Base-by-base conservation (phyloP, 768 basidiomycete genomes). In the Phanerochaete carnosa region DNA sequence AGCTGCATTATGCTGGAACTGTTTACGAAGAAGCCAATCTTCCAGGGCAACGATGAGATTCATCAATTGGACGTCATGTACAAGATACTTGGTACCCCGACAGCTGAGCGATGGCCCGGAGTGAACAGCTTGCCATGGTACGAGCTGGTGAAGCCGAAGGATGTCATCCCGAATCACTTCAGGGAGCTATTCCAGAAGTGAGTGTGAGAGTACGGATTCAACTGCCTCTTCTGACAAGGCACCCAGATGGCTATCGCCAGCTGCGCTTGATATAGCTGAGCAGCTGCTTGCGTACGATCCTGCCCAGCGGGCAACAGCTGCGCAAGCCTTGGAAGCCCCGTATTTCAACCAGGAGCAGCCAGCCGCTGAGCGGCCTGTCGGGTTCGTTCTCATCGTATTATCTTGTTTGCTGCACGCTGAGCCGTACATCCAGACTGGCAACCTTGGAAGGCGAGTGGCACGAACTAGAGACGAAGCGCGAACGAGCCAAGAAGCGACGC, bases 1-100 rank as follows among this genome's bases (percentile, higher is more conserved):
- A 98, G 95, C 46, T 98, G 97, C 73, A 99, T 99, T 67, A 98
- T 98, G 90, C 85, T 99, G 47, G 97, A 99, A 73, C 80, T 99
- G 13, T 98, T 92, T 74, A 91, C 90, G 16, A 94, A 93, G 73
- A 95, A 92, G 68, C 95, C 96, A 0, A 82, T 97, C n/a, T 99
- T 99, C 72, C 97, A 98, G 70, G 97, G 97, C 7, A 91, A 89
- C 67, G 97, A 99, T 65, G 97, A 99, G 76, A 95, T 99, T 45
- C 89, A 95, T 66, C 97, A 99, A 71, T 83, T 99, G 8, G 94
- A 98, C 60, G 90, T 90, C 32, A 89, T 99, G 61, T 97, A 94
- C 77, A 87, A 84, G 66, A 82, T 95, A 43, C 82, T 97, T 70
- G 97, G 97, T 22, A 95, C 95, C 1, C 96, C 97, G 0, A 87